These are phyloP conservation scores for Houttuynia cordata DNA, from an alignment of 164 flowering plant species.

Conservation along the genomic window DNA sequence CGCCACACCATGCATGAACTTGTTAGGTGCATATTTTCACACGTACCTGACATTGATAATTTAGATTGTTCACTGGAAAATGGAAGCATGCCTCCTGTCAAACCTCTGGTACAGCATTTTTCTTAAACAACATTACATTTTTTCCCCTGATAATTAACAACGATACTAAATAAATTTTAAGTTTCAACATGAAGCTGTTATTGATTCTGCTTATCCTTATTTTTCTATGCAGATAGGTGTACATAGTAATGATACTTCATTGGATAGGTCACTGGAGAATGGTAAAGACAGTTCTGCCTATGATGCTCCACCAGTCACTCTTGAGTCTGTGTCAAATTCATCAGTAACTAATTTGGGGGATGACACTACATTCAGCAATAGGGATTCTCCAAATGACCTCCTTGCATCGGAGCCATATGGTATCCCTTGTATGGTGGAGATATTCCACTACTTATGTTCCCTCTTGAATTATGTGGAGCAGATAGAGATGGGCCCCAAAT, in stretches of 20 bases:
- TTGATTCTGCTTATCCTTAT: neutral
- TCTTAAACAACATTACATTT: too few species aligned
- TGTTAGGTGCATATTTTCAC: conserved; percentile 33
- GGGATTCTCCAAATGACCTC: conserved; percentile 13
- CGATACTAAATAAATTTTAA: too few species aligned
- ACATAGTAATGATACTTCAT: conserved; percentile 11
- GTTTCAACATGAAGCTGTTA: neutral
- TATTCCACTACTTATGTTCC: conserved; percentile 29
- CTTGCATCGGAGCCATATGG: conserved; percentile 27
- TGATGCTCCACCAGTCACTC: conserved; percentile 9
- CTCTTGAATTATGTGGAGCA: conserved; percentile 24
- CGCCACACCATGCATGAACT: conserved; percentile 49
- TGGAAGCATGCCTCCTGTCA: conserved; percentile 7
- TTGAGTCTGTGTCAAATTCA: conserved; percentile 13
- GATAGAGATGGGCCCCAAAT: conserved; percentile 17
- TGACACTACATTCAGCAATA: conserved; percentile 10
- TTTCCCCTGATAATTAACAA: too few species aligned
- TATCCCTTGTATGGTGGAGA: conserved; percentile 36
- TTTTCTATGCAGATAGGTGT: conserved; percentile 18
- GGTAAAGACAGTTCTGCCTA: conserved; percentile 11
- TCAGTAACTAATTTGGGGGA: conserved; percentile 6
- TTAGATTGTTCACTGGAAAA: conserved; percentile 8
- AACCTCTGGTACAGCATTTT: conserved; percentile 11
- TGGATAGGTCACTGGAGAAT: conserved; percentile 14
- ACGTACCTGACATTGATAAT: conserved; percentile 16